phyloP scores from a whole-genome alignment of 345 rosid species.

The Euclidium syriacum region DNA sequence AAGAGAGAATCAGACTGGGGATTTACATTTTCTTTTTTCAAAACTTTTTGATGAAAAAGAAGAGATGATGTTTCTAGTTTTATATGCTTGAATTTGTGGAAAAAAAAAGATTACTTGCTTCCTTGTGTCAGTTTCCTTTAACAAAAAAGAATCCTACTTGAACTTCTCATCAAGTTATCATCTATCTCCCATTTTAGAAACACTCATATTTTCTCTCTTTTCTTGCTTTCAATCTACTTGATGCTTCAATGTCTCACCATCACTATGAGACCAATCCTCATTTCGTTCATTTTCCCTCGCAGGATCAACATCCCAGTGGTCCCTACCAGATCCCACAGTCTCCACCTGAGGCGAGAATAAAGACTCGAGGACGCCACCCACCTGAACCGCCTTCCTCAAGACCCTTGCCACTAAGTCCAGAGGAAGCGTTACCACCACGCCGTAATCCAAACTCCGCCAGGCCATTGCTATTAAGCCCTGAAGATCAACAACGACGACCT shows the following conservation, averaged over 20 bases:
- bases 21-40: background rate
- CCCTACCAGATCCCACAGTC: slow-evolving; percentile 19
- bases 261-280: slow-evolving; percentile 61
- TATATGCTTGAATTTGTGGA: background rate
- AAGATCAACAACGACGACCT: background rate
- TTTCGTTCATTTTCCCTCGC: slow-evolving; percentile 28
- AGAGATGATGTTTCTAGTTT: slow-evolving; percentile 5
- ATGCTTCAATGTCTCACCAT: slow-evolving; percentile 31
- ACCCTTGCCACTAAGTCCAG: slow-evolving; percentile 31
- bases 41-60: background rate
- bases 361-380: slow-evolving; percentile 26
- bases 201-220: slow-evolving; percentile 20
- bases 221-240: slow-evolving; percentile 8
- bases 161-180: slow-evolving; percentile 58
- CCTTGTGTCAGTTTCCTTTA: slow-evolving; percentile 39
- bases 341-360: slow-evolving; percentile 17
- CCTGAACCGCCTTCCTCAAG: slow-evolving; percentile 21
- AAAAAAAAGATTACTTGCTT: slow-evolving; percentile 62
- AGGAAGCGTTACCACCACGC: slow-evolving; percentile 24
- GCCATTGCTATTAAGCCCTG: slow-evolving; percentile 10
- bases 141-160: slow-evolving; percentile 50
- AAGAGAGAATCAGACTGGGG: background rate
- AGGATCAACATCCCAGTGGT: slow-evolving; percentile 29
- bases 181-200: slow-evolving; percentile 23
- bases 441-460: slow-evolving; percentile 15